These are phyloP conservation scores for Erythrophleum ivorense DNA, from an alignment of 331 rosid species.

Conservation along the genomic window DNA sequence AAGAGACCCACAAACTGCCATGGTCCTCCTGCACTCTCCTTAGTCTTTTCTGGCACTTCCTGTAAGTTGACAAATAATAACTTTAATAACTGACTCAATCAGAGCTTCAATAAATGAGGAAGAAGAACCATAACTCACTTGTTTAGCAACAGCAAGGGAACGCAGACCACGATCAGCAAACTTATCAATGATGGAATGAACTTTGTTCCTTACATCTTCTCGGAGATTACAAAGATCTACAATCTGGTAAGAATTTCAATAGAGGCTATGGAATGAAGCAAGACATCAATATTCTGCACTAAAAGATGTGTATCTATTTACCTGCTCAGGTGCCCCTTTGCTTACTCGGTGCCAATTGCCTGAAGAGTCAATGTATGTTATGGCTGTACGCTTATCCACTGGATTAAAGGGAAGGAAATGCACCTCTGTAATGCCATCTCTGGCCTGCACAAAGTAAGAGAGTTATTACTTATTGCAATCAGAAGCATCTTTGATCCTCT, in stretches of 20 bases:
- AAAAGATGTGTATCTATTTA: slow-evolving; percentile 22
- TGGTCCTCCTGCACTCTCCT: slow-evolving; percentile 75
- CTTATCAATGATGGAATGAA: slow-evolving; percentile 76
- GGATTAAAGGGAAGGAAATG: slow-evolving; percentile 96
- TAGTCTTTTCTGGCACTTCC: slow-evolving; percentile 71
- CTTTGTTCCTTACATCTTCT: slow-evolving; percentile 62
- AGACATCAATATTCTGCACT: background rate
- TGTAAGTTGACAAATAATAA: slow-evolving; percentile 25
- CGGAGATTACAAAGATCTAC: slow-evolving; percentile 77
- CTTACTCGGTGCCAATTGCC: slow-evolving; percentile 86
- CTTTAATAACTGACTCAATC: background rate
- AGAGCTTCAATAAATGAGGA: background rate
- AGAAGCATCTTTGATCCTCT: background rate
- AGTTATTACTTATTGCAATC: background rate
- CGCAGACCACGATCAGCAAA: slow-evolving; percentile 96
- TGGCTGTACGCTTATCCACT: slow-evolving; percentile 93
- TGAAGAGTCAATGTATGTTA: slow-evolving; percentile 67
- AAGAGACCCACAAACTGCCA: slow-evolving; percentile 86
- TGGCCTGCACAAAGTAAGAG: slow-evolving; percentile 54
- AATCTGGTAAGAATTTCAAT: slow-evolving; percentile 55
- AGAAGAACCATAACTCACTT: slow-evolving; percentile 44
- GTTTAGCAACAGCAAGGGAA: slow-evolving; percentile 74
- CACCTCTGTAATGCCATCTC: slow-evolving; percentile 84
- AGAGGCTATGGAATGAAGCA: background rate
- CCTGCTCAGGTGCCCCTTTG: slow-evolving; percentile 99